phyloP scores from a whole-genome alignment of 805 yeast species.

The Metschnikowia peoriensis region DNA sequence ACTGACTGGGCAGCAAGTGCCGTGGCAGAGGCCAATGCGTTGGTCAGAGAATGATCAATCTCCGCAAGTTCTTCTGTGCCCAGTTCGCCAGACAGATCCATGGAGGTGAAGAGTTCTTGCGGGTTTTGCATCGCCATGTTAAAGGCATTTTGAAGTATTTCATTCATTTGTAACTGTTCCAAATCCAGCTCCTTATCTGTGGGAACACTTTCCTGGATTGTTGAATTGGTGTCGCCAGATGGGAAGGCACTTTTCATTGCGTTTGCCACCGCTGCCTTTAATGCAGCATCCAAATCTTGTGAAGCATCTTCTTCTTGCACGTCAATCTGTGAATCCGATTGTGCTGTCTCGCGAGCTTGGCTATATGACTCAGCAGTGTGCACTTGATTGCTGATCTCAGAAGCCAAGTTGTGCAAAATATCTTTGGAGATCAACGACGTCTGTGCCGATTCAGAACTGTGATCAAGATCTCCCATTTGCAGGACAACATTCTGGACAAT shows the following conservation, averaged over 20 bases:
- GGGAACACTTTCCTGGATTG: neutral
- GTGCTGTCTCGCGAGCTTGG: neutral
- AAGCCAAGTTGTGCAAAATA: neutral
- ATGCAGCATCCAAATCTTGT: slow-evolving; percentile 9
- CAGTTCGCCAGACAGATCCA: slow-evolving; percentile 28
- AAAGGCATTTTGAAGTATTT: slow-evolving; percentile 74
- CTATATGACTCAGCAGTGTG: neutral
- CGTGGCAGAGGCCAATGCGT: slow-evolving; percentile 14
- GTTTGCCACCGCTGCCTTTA: slow-evolving; percentile 14
- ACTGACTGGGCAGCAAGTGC: slow-evolving; percentile 16
- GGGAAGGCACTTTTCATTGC: slow-evolving; percentile 15
- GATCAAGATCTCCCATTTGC: slow-evolving; percentile 15
- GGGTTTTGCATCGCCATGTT: slow-evolving; percentile 73
- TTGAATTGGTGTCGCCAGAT: neutral
- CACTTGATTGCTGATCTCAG: neutral
- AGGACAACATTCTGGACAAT: slow-evolving; percentile 28
- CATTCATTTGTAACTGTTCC: slow-evolving; percentile 59
- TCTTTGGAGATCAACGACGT: neutral
- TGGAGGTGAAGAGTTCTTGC: slow-evolving; percentile 38
- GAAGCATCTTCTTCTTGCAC: neutral
- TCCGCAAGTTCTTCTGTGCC: neutral
- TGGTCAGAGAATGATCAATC: neutral
- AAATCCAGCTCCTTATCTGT: slow-evolving; percentile 41
- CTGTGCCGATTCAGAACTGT: neutral
- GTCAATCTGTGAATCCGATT: neutral